Base-by-base conservation (phyloP, 352 stramenopile species). In the Salisapilia sapeloensis region DNA sequence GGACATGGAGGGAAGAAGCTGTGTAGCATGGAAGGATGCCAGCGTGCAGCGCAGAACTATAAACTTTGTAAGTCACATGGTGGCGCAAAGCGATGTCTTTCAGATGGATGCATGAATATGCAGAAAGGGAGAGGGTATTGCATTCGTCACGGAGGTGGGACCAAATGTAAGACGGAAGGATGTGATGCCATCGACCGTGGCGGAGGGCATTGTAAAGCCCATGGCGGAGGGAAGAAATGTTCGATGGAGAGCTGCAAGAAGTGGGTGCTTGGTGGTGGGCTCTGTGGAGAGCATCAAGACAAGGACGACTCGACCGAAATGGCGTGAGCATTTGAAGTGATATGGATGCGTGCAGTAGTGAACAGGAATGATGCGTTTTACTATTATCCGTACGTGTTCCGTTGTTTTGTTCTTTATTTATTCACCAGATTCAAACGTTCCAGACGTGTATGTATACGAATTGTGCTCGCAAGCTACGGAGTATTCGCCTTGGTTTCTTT, bases 21-120 rank as follows among this genome's bases (percentile, higher is more conserved):
- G 34, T 91, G 75, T 50, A 75, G 54, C 10, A 46, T 83, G 11
- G 63, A 80, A 11, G 74, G 77, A n/a, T 91, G 76, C 35, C 56
- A 81, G 23, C 67, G 69, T 12, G 56, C 77, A 17, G 72, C 71
- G 6, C 76, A 91, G 38, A 84, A 69, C 41, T 76, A 69, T 24
- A 77, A 81, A 27, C 50, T 86, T 1, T 91, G 75, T 44, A 91
- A 91, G 39, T 63, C 65, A 6, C 75, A 91, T 27, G 75, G 75
- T 14, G 75, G 75, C n/a, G 49, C 46, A 15, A 82, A 77, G 50
- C 48, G 65, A 12, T 91, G 75, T 28, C 46, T 66, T 30, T 40
- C 63, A 19, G 71, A 84, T 12, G 75, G 75, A 17, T 91, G 75
- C 26, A 60, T 49, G 2, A 91, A 87, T 46, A 84, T 78, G 61